Evolutionary conservation across 2,329 filamentous ascomycete genomes (phyloP), one percentile per base, ranked within the genome.

Genomic region (Exophiala alcalophila): DNA sequence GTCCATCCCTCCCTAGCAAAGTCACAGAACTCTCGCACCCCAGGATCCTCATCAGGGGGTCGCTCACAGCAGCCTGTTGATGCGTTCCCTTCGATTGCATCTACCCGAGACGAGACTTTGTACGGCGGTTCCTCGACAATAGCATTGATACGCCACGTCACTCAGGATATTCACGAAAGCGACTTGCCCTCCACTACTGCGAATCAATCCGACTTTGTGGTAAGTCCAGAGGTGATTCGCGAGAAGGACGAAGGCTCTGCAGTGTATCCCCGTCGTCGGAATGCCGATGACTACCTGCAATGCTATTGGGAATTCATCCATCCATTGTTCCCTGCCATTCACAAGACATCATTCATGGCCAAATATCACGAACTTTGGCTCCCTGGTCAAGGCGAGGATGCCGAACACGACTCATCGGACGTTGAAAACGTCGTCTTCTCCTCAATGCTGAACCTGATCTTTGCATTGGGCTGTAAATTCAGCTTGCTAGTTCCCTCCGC

Each of bases 301-400:
- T 59, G 69, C 0, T 74, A 73, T 44, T 74, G 69, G 70, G 58
- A 61, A 16, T 67, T 65, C 39, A 57, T 69, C 21, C 67, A 72
- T 25, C 68, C 70, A 0, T 45, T 73, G 0, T 73, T 73, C 28
- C 70, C 71, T 0, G 66, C 74, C 26, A 53, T 74, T 1, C 65
- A 73, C 19, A 57, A 60, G 7, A 40, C 56, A 2, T 53, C 57
- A 1, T 67, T 71, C 58, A 57, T 59, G 10, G 50, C 49, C 0
- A 65, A 39, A 59, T 66, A 30, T 66, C 25, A 67, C 71, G 2
- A 65, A 71, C 19, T 68, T 69, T 0, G 47, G 73, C 0, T 72
- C 72, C 26, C 30, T 10, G 32, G 8, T 2, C 8, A 23, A 15
- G 26, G 5, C 8, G 24, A 15, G 14, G n/a, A 21, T 10, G 8